phyloP scores from a whole-genome alignment of 106 monocot species.

The Dactylorhiza incarnata region DNA sequence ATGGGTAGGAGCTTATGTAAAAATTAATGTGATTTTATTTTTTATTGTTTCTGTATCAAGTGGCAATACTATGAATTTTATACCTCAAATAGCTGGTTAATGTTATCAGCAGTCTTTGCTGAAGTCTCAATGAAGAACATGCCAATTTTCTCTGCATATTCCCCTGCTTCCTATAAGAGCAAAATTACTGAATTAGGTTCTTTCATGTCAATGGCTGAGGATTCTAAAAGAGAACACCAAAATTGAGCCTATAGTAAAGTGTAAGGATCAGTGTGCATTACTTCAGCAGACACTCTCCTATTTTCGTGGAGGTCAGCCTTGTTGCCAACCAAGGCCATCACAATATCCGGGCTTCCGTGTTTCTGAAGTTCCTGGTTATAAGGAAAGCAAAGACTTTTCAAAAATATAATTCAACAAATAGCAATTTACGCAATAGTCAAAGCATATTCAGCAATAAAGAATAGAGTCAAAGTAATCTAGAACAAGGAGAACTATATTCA shows the following conservation, averaged over 20 bases:
- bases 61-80: background rate
- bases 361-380: slow-evolving; percentile 86
- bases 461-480: too few relatives aligned
- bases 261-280: slow-evolving; percentile 14
- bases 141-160: slow-evolving; percentile 90
- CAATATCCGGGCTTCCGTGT: slow-evolving; percentile 89
- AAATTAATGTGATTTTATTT: too few relatives aligned
- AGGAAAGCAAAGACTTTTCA: background rate
- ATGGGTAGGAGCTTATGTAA: too few relatives aligned
- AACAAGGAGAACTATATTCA: too few relatives aligned
- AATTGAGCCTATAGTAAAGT: background rate
- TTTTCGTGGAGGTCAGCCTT: slow-evolving; percentile 96
- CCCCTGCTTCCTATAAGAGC: slow-evolving; percentile 61
- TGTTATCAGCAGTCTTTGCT: slow-evolving; percentile 96
- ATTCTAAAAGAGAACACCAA: background rate
- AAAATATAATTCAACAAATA: background rate
- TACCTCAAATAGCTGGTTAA: slow-evolving; percentile 99
- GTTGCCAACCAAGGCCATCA: slow-evolving; percentile 97
- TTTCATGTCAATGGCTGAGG: background rate
- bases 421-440: background rate
- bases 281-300: slow-evolving; percentile 60
- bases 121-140: slow-evolving; percentile 99
- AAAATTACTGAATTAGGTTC: slow-evolving; percentile 3
- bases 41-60: background rate
- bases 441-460: background rate